Evolutionary conservation across 2,329 filamentous ascomycete species (phyloP), one percentile per base, ranked within the genome.

Genomic region (Colletotrichum trifolii): DNA sequence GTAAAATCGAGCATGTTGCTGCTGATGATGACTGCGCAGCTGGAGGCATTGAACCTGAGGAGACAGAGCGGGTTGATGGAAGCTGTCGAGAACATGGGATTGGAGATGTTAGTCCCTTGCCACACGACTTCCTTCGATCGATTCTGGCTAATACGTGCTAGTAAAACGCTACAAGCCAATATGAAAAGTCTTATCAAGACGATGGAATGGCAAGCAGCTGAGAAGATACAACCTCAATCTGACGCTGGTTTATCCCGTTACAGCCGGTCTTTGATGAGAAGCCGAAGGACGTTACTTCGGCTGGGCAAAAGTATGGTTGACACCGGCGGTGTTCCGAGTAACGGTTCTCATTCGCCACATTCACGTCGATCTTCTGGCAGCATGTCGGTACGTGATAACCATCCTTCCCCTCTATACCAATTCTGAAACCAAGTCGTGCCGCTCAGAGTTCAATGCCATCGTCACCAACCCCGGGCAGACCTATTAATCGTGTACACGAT

Each of bases 251-350:
- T 25, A 11, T 2, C 6, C 5, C 10, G 15, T n/a, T 8, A 46
- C 15, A 2, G 15, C 6, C 5, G 10, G 2, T 2, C 12, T 36
- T 5, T 2, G 1, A 4, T 4, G 10, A 6, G 5, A 2, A 10
- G 6, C 10, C 13, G 11, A 45, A 45, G 7, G 8, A 36, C 9
- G 6, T 50, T 2, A n/a, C 25, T 50, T 9, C n/a, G 15, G 4
- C n/a, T 56, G 4, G 38, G 52, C 8, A 13, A 8, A 15, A 50
- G 52, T 8, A 43, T 61, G 2, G 12, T 39, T 1, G 25, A 56
- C 35, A 61, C 25, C 0, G 50, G 34, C 10, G 10, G 45, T 17
- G 6, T 52, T 8, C 34, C 46, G 3, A 15, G 17, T 9, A 13
- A 1, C 1, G 25, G 4, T 25, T 25, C 25, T 25, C 13, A 0